phyloP scores from a whole-genome alignment of 331 rosid genomes.

The Rosa hybrid region DNA sequence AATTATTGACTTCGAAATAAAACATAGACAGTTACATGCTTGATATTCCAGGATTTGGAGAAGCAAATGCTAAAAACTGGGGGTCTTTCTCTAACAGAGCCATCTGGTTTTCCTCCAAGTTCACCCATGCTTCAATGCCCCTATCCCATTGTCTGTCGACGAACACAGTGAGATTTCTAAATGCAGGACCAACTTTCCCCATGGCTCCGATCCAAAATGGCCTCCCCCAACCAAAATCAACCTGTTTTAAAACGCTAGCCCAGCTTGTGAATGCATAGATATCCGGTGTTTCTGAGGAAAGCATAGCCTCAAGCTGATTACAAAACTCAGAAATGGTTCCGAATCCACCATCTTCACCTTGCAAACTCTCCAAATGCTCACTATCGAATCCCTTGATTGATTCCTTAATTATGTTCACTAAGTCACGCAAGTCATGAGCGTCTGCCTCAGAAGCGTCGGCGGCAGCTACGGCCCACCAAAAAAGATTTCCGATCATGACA shows the following conservation, averaged over 20 bases:
- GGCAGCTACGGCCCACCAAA: conserved; percentile 23
- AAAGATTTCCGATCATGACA: conserved; percentile 29
- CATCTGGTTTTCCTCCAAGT: conserved; percentile 29
- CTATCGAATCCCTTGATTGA: conserved; percentile 14
- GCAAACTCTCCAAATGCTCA: conserved; percentile 17
- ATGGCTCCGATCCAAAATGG: conserved; percentile 32
- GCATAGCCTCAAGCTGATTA: not conserved
- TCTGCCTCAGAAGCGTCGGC: conserved; percentile 7
- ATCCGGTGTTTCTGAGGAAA: conserved; percentile 3
- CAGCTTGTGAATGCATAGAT: conserved; percentile 39
- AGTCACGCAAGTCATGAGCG: conserved; percentile 7
- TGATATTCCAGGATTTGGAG: conserved; percentile 15
- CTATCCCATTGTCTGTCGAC: conserved; percentile 5
- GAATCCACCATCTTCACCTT: conserved; percentile 29
- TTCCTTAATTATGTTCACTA: conserved; percentile 17
- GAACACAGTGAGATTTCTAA: conserved; percentile 23
- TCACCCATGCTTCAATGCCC: conserved; percentile 46
- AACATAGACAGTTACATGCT: not conserved
- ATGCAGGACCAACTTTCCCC: conserved; percentile 26
- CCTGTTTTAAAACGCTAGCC: conserved; percentile 13
- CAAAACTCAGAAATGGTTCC: not conserved
- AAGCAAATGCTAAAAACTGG: conserved; percentile 28
- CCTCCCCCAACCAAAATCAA: conserved; percentile 51
- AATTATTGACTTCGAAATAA: too few species aligned
- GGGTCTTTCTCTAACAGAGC: conserved; percentile 18